Base-by-base conservation (phyloP, 2,329 filamentous ascomycete genomes). In the Elsinoe necatrix region DNA sequence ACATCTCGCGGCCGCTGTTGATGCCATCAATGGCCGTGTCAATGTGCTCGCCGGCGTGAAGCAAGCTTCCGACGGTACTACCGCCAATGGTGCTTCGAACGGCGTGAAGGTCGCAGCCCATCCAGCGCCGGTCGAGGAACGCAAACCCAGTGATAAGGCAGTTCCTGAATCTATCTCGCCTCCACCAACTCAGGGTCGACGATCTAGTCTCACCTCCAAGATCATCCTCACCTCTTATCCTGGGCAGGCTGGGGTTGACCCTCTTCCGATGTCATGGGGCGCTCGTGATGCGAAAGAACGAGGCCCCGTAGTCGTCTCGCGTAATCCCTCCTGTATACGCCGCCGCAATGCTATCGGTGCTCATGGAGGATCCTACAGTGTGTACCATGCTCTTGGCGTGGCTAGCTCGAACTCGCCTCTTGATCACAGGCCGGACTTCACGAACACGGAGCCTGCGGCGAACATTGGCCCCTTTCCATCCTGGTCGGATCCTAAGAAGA, bases 341-440 rank as follows among this genome's bases (percentile, higher is more conserved):
- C 81, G 83, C 67, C 84, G 89, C 60, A 95, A 95, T 72, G 87
- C 82, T 45, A 82, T 85, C 67, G 82, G 82, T 65, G 85, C 82
- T 58, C 85, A 87, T 63, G 92, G 93, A 61, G 92, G 93, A 57
- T 96, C 90, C 3, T 97, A 98, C 71, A 90, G 89, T 60, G 92
- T 96, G 62, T 97, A 97, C 75, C 90, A 95, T 68, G 92, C 92
- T 20, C 80, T 97, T 25, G 92, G 92, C 11, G 84, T 97, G 62
- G 92, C 92, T 20, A 93, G 89, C 68, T 91, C 92, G 65, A 87
- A 97, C 68, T 80, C 97, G 58, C 83, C 89, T 60, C 79, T 83
- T 39, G 85, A 95, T 63, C 91, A 96, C 72, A 86, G 80, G 65
- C 83, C 85, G 9, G 83, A 87, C 68, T 85, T 86, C 69, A 85